These are phyloP conservation scores for Colletotrichum australisinense DNA, from an alignment of 2,329 filamentous ascomycete species.

Conservation along the genomic window DNA sequence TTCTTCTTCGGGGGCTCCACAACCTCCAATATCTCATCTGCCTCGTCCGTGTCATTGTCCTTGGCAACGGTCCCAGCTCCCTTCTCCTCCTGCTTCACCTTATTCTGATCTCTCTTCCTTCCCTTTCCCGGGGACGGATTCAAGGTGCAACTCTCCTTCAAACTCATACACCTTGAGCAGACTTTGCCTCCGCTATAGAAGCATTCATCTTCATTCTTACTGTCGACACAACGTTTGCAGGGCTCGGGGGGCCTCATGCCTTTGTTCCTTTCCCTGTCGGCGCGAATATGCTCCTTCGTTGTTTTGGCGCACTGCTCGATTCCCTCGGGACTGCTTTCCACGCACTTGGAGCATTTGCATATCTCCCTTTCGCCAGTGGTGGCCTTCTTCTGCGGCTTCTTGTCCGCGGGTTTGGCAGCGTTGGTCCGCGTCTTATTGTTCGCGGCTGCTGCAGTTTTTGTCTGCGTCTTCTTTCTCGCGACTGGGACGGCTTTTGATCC, in stretches of 20 bases:
- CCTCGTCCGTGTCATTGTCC: not conserved
- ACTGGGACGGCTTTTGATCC: not conserved
- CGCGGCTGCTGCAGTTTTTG: too few species aligned
- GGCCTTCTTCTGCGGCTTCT: too few species aligned
- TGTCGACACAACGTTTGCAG: not conserved
- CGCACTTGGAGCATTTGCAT: not conserved
- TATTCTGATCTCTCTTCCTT: not conserved
- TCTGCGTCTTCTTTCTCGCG: too few species aligned
- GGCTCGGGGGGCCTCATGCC: not conserved
- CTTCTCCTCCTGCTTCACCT: not conserved
- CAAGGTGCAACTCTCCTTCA: not conserved
- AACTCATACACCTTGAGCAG: not conserved
- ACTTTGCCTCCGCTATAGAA: not conserved
- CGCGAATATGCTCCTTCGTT: not conserved
- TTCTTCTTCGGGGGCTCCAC: too few species aligned
- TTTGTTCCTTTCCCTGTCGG: not conserved
- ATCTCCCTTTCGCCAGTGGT: not conserved
- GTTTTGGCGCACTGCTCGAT: not conserved
- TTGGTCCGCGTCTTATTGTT: not conserved
- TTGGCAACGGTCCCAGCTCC: too few species aligned
- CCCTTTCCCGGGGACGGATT: not conserved
- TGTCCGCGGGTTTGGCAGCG: not conserved
- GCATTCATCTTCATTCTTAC: not conserved
- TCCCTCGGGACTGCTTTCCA: too few species aligned
- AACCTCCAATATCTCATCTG: not conserved